Evolutionary conservation across 2,329 filamentous ascomycete genomes (phyloP).

Genomic region (Phialophora tarda): DNA sequence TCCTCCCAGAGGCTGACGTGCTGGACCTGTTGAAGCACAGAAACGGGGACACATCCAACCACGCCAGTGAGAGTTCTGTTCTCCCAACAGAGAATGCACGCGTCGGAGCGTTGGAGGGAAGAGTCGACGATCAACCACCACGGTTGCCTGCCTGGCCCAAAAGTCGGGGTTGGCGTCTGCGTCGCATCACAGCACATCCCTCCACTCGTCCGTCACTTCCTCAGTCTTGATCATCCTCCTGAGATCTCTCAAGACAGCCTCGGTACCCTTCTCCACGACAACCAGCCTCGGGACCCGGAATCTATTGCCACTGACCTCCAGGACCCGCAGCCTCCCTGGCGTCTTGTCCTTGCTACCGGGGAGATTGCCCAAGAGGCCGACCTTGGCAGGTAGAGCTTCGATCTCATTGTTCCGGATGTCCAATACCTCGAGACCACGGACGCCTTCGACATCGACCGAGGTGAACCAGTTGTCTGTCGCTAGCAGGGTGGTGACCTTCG

Average conservation of each 20-base stretch:
- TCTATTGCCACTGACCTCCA: slow-evolving; percentile 79
- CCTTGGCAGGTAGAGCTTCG: slow-evolving; percentile 74
- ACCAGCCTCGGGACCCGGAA: slow-evolving; percentile 88
- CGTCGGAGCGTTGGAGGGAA: neutral
- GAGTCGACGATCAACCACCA: neutral
- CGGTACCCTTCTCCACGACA: slow-evolving; percentile 83
- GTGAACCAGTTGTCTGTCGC: slow-evolving; percentile 79
- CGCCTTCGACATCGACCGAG: slow-evolving; percentile 72
- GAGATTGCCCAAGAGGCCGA: slow-evolving; percentile 75
- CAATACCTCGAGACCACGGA: slow-evolving; percentile 75
- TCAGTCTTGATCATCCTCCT: slow-evolving; percentile 72
- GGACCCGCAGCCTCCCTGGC: slow-evolving; percentile 64
- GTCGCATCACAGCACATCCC: slow-evolving; percentile 25
- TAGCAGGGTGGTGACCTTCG: slow-evolving; percentile 71
- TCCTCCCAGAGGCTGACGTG: neutral
- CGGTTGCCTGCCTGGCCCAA: neutral
- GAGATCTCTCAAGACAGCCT: slow-evolving; percentile 80
- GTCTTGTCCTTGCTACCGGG: slow-evolving; percentile 44
- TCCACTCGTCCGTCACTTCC: slow-evolving; percentile 46
- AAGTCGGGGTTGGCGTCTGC: neutral
- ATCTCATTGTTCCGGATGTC: slow-evolving; percentile 88
- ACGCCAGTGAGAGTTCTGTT: neutral
- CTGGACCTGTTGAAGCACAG: neutral
- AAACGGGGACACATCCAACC: neutral
- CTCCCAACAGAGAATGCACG: neutral